Conservation (phyloP, 2,329 filamentous ascomycete genomes). For the Botrytis squamosa region DNA sequence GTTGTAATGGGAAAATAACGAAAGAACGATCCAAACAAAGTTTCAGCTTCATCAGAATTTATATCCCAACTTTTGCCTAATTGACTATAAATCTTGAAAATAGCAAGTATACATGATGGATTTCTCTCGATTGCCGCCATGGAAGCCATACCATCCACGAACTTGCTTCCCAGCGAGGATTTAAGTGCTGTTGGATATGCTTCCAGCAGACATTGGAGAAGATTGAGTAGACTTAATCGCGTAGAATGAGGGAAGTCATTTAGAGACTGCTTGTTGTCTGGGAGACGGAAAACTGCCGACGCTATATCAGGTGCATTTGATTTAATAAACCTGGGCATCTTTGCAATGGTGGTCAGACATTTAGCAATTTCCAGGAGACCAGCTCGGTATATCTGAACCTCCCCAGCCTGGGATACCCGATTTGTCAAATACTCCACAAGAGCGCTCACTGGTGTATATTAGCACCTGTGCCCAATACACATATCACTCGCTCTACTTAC, state of each 20-base stretch:
- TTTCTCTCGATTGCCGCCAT: slow-evolving; percentile 36
- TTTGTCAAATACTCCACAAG: slow-evolving; percentile 30
- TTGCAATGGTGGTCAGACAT: slow-evolving; percentile 13
- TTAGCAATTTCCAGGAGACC: slow-evolving; percentile 21
- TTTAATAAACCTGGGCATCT: slow-evolving; percentile 19
- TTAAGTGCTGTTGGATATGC: slow-evolving; percentile 25
- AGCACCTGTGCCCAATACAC: not conserved
- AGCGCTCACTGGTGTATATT: slow-evolving; percentile 25
- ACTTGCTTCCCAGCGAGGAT: slow-evolving; percentile 24
- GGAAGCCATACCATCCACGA: slow-evolving; percentile 32
- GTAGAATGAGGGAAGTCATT: slow-evolving; percentile 27
- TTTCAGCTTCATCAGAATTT: slow-evolving; percentile 21
- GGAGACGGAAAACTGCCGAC: slow-evolving; percentile 7
- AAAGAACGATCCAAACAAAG: slow-evolving; percentile 34
- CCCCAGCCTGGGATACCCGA: slow-evolving; percentile 12
- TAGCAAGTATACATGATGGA: slow-evolving; percentile 31
- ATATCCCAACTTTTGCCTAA: slow-evolving; percentile 31
- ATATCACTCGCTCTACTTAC: slow-evolving; percentile 14
- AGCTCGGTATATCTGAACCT: slow-evolving; percentile 21
- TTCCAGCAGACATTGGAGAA: slow-evolving; percentile 29
- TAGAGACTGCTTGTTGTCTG: slow-evolving; percentile 10
- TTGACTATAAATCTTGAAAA: slow-evolving; percentile 33
- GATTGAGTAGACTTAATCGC: slow-evolving; percentile 28
- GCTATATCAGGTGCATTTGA: slow-evolving; percentile 8
- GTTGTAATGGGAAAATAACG: slow-evolving; percentile 38